These are phyloP conservation scores for Phlyctochytrium bullatum DNA, from an alignment of 192 early-diverging fungal genomes.

Conservation along the genomic window DNA sequence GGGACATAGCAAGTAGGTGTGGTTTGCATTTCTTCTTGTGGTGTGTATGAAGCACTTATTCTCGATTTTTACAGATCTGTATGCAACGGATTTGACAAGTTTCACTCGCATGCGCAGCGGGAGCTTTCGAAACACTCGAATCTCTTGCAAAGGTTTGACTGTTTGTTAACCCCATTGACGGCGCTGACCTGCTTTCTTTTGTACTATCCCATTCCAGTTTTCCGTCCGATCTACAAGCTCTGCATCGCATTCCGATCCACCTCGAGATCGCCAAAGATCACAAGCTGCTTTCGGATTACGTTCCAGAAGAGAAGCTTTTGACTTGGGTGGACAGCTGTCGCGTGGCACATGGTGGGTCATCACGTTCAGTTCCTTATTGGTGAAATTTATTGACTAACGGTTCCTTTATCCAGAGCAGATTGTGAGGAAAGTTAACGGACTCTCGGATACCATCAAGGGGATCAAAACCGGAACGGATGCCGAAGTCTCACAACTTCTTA, in stretches of 20 bases:
- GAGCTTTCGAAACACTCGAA: conserved; percentile 35
- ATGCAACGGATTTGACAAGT: conserved; percentile 25
- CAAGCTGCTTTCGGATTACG: conserved; percentile 35
- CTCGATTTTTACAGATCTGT: too few relatives aligned
- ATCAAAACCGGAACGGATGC: conserved; percentile 35
- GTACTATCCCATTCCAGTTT: conserved; percentile 24
- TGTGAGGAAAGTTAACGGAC: conserved; percentile 19
- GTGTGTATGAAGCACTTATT: too few relatives aligned
- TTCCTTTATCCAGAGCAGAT: conserved; percentile 28
- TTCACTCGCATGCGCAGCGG: conserved; percentile 36
- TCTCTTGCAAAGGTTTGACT: conserved; percentile 36
- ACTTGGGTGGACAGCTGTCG: conserved; percentile 46
- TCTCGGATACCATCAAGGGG: conserved; percentile 25
- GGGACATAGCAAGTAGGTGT: conserved; percentile 24
- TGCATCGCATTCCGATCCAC: conserved; percentile 46
- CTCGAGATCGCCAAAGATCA: conserved; percentile 23
- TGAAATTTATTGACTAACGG: background rate
- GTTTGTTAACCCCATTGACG: too few relatives aligned
- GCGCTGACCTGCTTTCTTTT: background rate
- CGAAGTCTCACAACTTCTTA: conserved; percentile 21
- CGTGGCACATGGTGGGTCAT: conserved; percentile 34
- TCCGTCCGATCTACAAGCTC: conserved; percentile 41
- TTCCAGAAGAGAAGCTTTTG: conserved; percentile 40
- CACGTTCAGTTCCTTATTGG: too few relatives aligned
- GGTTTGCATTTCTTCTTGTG: too few relatives aligned